Evolutionary conservation across 2,329 filamentous ascomycete species (phyloP).

Genomic region (Clonostachys sp.): DNA sequence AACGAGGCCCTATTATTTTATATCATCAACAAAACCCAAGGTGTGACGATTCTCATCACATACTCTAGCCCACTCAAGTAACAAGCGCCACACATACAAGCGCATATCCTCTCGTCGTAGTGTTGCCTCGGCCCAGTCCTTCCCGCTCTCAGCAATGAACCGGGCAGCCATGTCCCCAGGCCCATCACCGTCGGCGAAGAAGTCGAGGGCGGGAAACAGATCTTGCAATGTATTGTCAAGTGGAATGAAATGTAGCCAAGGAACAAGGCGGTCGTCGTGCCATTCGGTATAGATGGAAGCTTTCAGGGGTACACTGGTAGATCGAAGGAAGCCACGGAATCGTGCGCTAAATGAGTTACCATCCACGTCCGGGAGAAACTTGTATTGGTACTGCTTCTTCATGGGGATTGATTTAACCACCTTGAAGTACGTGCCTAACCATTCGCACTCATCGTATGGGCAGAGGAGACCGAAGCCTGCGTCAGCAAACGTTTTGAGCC

Average conservation of each 20-base stretch:
- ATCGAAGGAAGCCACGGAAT: slow-evolving; percentile 60
- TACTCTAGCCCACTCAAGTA: slow-evolving; percentile 53
- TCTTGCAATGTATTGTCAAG: slow-evolving; percentile 66
- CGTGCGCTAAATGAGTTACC: slow-evolving; percentile 62
- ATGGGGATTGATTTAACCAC: slow-evolving; percentile 28
- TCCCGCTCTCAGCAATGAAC: slow-evolving; percentile 54
- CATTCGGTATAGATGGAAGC: slow-evolving; percentile 70
- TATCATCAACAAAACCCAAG: slow-evolving; percentile 38
- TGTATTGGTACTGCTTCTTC: slow-evolving; percentile 47
- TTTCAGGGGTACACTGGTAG: slow-evolving; percentile 64
- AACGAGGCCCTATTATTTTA: slow-evolving; percentile 8
- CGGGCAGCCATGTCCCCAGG: slow-evolving; percentile 50
- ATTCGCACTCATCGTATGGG: slow-evolving; percentile 27
- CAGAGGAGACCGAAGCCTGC: slow-evolving; percentile 40
- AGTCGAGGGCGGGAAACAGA: slow-evolving; percentile 60
- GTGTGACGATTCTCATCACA: slow-evolving; percentile 36
- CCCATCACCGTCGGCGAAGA: slow-evolving; percentile 41
- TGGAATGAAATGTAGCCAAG: slow-evolving; percentile 71
- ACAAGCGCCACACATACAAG: slow-evolving; percentile 58
- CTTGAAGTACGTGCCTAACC: slow-evolving; percentile 27
- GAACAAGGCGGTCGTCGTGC: slow-evolving; percentile 65
- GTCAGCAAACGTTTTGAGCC: slow-evolving; percentile 32
- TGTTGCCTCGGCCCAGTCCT: slow-evolving; percentile 57
- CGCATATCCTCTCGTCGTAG: slow-evolving; percentile 62
- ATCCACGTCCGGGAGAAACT: slow-evolving; percentile 67